Percentiles rank a stretch among this genome's conserved stretches.
These are phyloP conservation scores for Samsoniella hepiali DNA, from an alignment of 2,329 filamentous ascomycete genomes.

Conservation along the genomic window DNA sequence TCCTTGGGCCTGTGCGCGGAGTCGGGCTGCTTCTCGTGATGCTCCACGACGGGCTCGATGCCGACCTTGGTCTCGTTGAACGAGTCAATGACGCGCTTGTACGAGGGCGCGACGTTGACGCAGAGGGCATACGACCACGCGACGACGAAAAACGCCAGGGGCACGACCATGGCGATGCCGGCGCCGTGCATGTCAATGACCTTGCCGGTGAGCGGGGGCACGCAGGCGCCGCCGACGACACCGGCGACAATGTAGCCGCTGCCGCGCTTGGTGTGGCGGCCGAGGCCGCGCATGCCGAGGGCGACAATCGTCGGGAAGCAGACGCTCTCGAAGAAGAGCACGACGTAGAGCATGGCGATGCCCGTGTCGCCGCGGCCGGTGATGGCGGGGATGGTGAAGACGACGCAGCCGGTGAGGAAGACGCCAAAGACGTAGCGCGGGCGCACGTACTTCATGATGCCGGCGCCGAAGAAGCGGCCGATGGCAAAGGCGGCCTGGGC, in stretches of 20 bases:
- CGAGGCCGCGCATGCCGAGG: conserved; percentile 70
- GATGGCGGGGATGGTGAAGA: conserved; percentile 56
- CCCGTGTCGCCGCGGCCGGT: conserved; percentile 45
- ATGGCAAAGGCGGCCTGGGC: conserved; percentile 71
- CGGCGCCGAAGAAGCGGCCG: conserved; percentile 66
- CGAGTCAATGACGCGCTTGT: conserved; percentile 60
- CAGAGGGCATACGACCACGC: conserved; percentile 55
- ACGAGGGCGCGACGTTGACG: conserved; percentile 65
- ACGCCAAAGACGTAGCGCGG: conserved; percentile 66
- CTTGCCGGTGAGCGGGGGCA: conserved; percentile 68
- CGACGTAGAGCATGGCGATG: conserved; percentile 62
- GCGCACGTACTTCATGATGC: conserved; percentile 62
- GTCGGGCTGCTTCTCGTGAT: conserved; percentile 20
- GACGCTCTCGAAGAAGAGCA: conserved; percentile 76
- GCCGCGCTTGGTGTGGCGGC: conserved; percentile 73
- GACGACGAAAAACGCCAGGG: conserved; percentile 55
- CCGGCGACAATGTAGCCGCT: conserved; percentile 67
- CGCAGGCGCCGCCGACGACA: conserved; percentile 68
- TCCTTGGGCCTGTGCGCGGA: too few species aligned
- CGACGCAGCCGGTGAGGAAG: conserved; percentile 62
- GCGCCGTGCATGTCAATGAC: conserved; percentile 62
- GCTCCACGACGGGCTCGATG: conserved; percentile 26
- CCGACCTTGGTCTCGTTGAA: conserved; percentile 47
- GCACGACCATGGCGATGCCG: conserved; percentile 63
- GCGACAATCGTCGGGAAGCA: conserved; percentile 81